These are phyloP conservation scores for Incumbomyces delicatus DNA, from an alignment of 2,329 filamentous ascomycete species.

Conservation along the genomic window DNA sequence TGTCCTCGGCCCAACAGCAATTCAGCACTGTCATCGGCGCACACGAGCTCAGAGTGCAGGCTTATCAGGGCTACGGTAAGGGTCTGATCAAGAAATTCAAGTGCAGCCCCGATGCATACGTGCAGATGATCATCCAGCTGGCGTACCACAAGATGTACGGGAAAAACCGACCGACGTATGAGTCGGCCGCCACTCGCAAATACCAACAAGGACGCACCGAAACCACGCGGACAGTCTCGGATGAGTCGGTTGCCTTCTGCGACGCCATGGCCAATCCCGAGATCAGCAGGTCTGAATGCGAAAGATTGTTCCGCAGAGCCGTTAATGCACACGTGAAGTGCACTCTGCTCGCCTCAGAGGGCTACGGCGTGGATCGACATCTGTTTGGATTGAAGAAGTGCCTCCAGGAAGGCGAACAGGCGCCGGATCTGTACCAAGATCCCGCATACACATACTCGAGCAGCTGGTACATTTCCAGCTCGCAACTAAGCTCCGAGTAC, in stretches of 20 bases:
- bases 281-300: conserved; percentile 53
- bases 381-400: conserved; percentile 95
- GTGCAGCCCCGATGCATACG: conserved; percentile 92
- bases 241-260: conserved; percentile 87
- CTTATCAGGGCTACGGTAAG: conserved; percentile 96
- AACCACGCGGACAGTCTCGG: conserved; percentile 84
- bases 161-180: conserved; percentile 94
- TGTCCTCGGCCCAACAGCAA: conserved; percentile 67
- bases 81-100: conserved; percentile 99
- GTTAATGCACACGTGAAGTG: conserved; percentile 78
- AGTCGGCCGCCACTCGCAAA: conserved; percentile 85
- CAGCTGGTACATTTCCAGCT: conserved; percentile 82
- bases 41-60: conserved; percentile 87
- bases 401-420: conserved; percentile 65
- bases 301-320: conserved; percentile 71
- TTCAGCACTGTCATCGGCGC: conserved; percentile 72
- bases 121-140: conserved; percentile 97
- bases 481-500: conserved; percentile 88
- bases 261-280: conserved; percentile 66
- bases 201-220: conserved; percentile 96
- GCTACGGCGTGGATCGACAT: conserved; percentile 89
- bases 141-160: conserved; percentile 99
- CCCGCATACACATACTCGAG: conserved; percentile 73
- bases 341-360: conserved; percentile 79
- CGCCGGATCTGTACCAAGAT: conserved; percentile 78